phyloP scores from a whole-genome alignment of 345 rosid species.

The Arabis hirsuta region DNA sequence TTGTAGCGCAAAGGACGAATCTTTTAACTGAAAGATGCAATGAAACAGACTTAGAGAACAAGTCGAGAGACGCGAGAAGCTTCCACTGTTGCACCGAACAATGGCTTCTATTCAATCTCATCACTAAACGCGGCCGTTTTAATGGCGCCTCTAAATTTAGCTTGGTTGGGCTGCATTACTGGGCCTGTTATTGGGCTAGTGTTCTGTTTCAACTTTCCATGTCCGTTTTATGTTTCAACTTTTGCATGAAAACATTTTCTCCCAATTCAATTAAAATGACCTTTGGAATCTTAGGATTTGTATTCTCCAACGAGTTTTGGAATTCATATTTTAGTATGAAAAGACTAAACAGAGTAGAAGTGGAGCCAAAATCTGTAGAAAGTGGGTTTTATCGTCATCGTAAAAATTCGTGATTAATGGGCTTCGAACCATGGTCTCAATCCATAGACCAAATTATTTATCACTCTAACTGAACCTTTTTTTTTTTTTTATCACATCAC shows the following conservation, averaged over 20 bases:
- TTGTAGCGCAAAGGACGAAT: background rate
- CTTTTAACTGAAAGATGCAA: background rate
- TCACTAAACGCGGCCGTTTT: background rate
- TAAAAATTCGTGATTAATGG: too few species aligned
- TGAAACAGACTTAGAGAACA: background rate
- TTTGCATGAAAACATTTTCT: background rate
- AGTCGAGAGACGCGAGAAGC: constrained; percentile 24
- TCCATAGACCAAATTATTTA: too few species aligned
- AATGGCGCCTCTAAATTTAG: background rate
- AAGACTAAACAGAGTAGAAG: too few species aligned
- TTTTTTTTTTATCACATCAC: too few species aligned
- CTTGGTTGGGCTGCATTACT: background rate
- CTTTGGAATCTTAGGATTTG: background rate
- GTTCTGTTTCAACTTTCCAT: background rate
- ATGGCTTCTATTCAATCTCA: background rate
- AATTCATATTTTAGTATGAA: too few species aligned
- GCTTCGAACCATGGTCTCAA: too few species aligned
- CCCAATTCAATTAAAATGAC: too few species aligned
- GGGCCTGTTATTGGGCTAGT: constrained; percentile 7
- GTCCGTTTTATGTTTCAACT: too few species aligned
- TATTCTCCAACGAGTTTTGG: background rate
- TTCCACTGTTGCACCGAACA: constrained; percentile 13
- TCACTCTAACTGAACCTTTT: too few species aligned
- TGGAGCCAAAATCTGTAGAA: too few species aligned
- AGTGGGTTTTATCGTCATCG: too few species aligned